These are phyloP conservation scores for Solanum boliviense DNA, from an alignment of 257 asterid genomes.

Conservation along the genomic window DNA sequence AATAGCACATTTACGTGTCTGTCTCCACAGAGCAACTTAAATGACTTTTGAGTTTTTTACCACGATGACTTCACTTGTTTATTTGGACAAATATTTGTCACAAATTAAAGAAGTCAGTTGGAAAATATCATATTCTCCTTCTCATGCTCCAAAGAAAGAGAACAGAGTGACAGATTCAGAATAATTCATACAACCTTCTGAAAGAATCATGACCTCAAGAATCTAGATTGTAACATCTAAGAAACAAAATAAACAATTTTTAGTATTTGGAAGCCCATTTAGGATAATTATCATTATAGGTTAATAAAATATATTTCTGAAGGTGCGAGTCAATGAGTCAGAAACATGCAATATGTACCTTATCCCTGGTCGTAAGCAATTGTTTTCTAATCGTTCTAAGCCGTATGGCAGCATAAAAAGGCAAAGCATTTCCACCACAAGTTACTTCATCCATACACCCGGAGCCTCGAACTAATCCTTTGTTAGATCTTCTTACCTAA, in stretches of 20 bases:
- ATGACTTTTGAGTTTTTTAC: not conserved
- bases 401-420: conserved; percentile 89
- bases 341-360: conserved; percentile 25
- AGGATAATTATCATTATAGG: not conserved
- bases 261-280: not conserved
- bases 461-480: conserved; percentile 34
- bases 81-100: not conserved
- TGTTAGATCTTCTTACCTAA: conserved; percentile 61
- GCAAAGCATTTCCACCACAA: conserved; percentile 93
- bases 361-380: conserved; percentile 49
- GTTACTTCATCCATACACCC: conserved; percentile 69
- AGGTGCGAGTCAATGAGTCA: not conserved
- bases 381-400: conserved; percentile 64
- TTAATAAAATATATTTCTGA: not conserved
- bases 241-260: not conserved
- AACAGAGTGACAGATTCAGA: not conserved
- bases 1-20: not conserved
- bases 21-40: not conserved
- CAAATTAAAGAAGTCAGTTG: not conserved
- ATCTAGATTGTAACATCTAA: not conserved
- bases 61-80: not conserved
- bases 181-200: not conserved
- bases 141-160: not conserved
- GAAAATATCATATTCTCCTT: not conserved
- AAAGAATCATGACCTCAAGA: not conserved